Conservation (phyloP, 805 yeast genomes). For the Suhomyces tanzawaensis region DNA sequence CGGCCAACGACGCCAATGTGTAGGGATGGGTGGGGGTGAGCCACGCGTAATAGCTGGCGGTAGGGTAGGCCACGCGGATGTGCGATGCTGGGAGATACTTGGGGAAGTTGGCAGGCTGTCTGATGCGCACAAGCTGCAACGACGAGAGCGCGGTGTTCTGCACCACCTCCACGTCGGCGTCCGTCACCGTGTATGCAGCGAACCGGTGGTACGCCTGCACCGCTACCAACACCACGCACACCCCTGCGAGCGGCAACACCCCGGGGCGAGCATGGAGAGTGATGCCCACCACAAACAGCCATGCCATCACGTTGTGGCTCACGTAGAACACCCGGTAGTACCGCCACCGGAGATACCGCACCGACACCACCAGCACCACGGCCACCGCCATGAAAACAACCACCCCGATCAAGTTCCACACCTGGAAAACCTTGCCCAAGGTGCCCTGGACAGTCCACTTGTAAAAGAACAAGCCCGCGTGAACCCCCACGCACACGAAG, state of each 20-base stretch:
- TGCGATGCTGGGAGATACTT: slow-evolving; percentile 55
- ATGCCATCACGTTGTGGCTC: slow-evolving; percentile 52
- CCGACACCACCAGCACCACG: slow-evolving; percentile 43
- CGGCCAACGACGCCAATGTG: slow-evolving; percentile 50
- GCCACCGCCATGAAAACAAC: slow-evolving; percentile 35
- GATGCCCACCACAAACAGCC: slow-evolving; percentile 44
- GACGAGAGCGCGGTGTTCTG: slow-evolving; percentile 13
- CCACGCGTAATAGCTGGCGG: slow-evolving; percentile 22
- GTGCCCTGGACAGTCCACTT: slow-evolving; percentile 46
- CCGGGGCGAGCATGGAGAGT: slow-evolving; percentile 72
- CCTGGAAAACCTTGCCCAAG: slow-evolving; percentile 30
- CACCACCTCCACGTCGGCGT: slow-evolving; percentile 14
- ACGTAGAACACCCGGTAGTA: slow-evolving; percentile 55
- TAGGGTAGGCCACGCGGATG: slow-evolving; percentile 33
- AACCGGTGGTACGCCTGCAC: slow-evolving; percentile 39
- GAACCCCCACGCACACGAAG: slow-evolving; percentile 44
- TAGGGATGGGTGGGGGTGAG: slow-evolving; percentile 66
- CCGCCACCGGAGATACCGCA: slow-evolving; percentile 47
- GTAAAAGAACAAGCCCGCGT: slow-evolving; percentile 50
- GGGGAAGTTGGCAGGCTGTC: slow-evolving; percentile 19
- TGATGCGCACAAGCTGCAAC: slow-evolving; percentile 21
- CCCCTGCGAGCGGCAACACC: slow-evolving; percentile 37
- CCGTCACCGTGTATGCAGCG: slow-evolving; percentile 11
- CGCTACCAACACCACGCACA: slow-evolving; percentile 22
- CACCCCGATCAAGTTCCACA: slow-evolving; percentile 54